Evolutionary conservation across 495 filamentous ascomycete species (phyloP), one percentile per base, ranked within the genome.

Genomic region (Penicillium odoratum): DNA sequence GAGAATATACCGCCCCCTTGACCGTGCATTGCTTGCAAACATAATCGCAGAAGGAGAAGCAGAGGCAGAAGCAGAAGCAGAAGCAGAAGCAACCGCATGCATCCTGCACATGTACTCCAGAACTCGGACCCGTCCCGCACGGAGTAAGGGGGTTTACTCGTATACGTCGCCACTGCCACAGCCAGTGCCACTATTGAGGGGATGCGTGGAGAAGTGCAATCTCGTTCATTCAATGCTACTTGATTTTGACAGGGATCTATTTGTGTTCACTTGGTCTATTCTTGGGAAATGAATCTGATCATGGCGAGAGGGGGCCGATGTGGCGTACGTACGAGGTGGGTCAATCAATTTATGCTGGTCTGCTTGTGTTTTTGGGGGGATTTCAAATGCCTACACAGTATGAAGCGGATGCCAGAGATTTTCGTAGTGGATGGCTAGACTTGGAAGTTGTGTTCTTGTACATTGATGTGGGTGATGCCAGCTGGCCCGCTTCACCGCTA

Each of bases 401-500:
- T 21, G 21, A 21, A 1, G 21, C 21, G 21, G 21, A 21, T 21
- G 21, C 21, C 2, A 21, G 21, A 21, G 21, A 2, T 21, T 21
- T 21, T 21, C 21, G 21, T 21, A 33, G 30, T 3, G 38, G 38
- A 40, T 18, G 18, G 28, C 18, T 47, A 18, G 21, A 11, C 26
- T 29, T 9, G 47, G 8, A 7, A 13, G 10, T 31, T 10, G 28
- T 40, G 38, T 40, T 40, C 38, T 40, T 15, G 13, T 16, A 15
- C 38, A 16, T 36, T 36, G 33, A 36, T 11, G 33, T 36, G 9
- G 33, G 33, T 36, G 26, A 21, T 49, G 47, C n/a, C 47, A 49
- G 47, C 28, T 9, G 18, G 42, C 40, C 38, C 45, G 25, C 40
- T 59, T 67, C 67, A 69, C 67, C 67, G 67, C 67, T 67, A 69